Evolutionary conservation across 78 protist species (phyloP), one percentile per base, ranked within the genome.

Genomic region (Anaeramoeba flamelloides): DNA sequence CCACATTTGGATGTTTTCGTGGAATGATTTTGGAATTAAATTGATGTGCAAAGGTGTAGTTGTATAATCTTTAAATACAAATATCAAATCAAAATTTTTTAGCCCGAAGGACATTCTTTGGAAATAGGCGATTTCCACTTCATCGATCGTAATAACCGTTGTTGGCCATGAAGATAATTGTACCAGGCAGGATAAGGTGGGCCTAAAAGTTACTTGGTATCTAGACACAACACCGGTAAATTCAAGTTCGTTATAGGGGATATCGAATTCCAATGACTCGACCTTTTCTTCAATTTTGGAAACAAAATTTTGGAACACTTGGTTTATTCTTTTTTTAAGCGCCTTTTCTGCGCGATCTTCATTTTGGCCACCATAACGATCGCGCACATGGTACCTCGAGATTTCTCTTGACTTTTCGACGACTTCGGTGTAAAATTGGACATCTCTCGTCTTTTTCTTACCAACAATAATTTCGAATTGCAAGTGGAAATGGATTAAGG

Each of bases 401-500:
- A n/a, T n/a, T n/a, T n/a, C n/a, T n/a, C n/a, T n/a, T 26, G 81
- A 4, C 30, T 30, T 8, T 4, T 85, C 91, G 69, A 82, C 82
- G 38, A 92, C 90, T 40, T 92, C 96, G 69, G 86, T 82, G 83
- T 76, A 89, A 78, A 94, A 93, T 80, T 93, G 96, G 30, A 94
- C 86, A 65, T 94, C 98, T 64, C 81, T 75, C 22, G 85, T 39
- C 83, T 88, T 90, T 89, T 94, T 94, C 85, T 90, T 91, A 74
- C 92, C 94, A 38, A 94, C 80, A 91, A 94, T 91, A 76, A 94
- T 82, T 0, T 89, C 89, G 69, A 87, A 77, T 40, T 87, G 36
- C 38, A 94, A 85, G 84, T 94, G 97, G 81, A 94, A 89, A 84
- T 94, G 96, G 26, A 94, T 33, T 40, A 94, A 53, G 1, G 86